A percentile compares a stretch with the other conserved stretches of the same genome.
phyloP scores from a whole-genome alignment of 2,329 filamentous ascomycete species.

The Gnomoniopsis smithogilvyi region DNA sequence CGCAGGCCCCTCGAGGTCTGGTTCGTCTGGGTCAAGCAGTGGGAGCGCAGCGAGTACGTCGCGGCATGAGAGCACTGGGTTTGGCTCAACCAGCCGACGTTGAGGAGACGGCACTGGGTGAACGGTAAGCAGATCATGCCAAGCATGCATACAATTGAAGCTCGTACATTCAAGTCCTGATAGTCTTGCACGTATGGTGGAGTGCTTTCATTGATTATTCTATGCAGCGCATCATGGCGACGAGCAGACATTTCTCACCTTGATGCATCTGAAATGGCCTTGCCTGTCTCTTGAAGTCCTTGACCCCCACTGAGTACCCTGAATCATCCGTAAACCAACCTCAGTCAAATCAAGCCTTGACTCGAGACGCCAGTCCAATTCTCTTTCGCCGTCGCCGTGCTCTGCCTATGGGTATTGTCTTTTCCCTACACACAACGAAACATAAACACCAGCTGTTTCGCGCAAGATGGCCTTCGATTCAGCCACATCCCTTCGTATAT shows the following conservation, averaged over 20 bases:
- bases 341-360: background rate
- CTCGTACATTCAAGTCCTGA: no score
- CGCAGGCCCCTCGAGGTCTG: slow-evolving; percentile 32
- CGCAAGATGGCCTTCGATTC: background rate
- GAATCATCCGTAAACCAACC: background rate
- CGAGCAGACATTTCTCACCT: background rate
- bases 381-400: background rate
- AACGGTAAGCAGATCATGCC: no score
- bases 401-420: slow-evolving; percentile 11
- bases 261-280: background rate
- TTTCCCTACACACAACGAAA: slow-evolving; percentile 3
- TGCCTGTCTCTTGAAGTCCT: background rate
- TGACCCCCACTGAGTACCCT: slow-evolving; percentile 11
- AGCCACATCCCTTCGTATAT: background rate
- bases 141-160: no score
- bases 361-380: slow-evolving; percentile 11
- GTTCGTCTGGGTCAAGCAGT: slow-evolving; percentile 29
- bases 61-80: slow-evolving; percentile 67
- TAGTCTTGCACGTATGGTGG: background rate
- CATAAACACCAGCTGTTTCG: background rate
- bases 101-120: slow-evolving; percentile 24
- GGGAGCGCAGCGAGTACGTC: slow-evolving; percentile 31
- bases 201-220: slow-evolving; percentile 7
- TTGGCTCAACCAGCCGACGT: slow-evolving; percentile 64
- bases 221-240: slow-evolving; percentile 14